phyloP scores from a whole-genome alignment of 768 basidiomycete species.

The Serpula lacrymans region DNA sequence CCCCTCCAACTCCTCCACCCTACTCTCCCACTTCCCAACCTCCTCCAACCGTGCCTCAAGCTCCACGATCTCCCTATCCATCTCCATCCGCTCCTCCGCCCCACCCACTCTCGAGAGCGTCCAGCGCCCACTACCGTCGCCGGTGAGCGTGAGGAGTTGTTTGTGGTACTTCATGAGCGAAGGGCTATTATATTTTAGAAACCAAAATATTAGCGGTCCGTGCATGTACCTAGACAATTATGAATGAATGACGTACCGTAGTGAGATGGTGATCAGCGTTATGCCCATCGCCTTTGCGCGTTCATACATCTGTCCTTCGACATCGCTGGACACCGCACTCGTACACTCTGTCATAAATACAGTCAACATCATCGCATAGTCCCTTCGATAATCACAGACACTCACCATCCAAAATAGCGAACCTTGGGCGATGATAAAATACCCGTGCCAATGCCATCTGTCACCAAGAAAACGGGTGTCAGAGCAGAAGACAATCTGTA shows the following conservation, averaged over 20 bases:
- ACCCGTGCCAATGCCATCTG: conserved; percentile 93
- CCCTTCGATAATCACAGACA: conserved; percentile 8
- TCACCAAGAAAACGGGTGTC: conserved; percentile 1
- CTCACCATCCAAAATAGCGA: conserved; percentile 83
- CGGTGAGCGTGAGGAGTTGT: conserved; percentile 74
- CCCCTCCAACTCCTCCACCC: conserved; percentile 60
- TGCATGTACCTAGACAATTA: background rate
- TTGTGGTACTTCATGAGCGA: conserved; percentile 88
- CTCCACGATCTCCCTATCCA: conserved; percentile 69
- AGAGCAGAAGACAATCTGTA: background rate
- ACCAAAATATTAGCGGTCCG: background rate
- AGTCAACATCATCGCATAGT: conserved; percentile 17
- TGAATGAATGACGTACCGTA: conserved; percentile 50
- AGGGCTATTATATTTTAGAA: conserved; percentile 46
- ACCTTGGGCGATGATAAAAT: conserved; percentile 83
- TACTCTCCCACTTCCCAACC: conserved; percentile 68
- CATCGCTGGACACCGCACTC: conserved; percentile 92
- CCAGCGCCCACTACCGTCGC: conserved; percentile 71
- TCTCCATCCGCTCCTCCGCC: conserved; percentile 70
- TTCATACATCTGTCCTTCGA: conserved; percentile 95
- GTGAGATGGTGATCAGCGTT: conserved; percentile 89
- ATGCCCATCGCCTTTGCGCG: conserved; percentile 85
- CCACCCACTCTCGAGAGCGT: no score
- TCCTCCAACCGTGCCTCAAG: conserved; percentile 67
- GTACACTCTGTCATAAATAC: conserved; percentile 91